A percentile compares a stretch with the other conserved stretches of the same genome.
Conservation (phyloP, 768 basidiomycete species). For the Collybiopsis confluens region DNA sequence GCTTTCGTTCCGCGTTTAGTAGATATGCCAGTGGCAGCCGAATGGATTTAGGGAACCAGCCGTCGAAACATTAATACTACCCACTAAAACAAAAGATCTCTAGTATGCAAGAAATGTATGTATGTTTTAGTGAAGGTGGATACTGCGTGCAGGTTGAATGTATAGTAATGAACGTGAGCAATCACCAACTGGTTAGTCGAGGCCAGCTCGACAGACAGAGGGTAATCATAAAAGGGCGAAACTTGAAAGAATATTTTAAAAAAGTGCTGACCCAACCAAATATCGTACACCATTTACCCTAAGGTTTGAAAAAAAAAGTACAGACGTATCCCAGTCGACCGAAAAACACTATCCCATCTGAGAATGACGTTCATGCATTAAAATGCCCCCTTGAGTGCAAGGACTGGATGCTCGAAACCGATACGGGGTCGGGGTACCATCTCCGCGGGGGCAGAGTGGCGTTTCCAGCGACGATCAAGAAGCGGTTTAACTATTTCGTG, state of each 20-base stretch:
- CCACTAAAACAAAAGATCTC: not conserved
- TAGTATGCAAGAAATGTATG: not conserved
- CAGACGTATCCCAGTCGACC: not conserved
- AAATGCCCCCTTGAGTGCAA: conserved; percentile 57
- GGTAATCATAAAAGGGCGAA: not conserved
- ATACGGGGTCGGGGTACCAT: conserved; percentile 42
- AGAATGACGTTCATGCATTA: conserved; percentile 36
- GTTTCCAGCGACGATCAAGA: conserved; percentile 39
- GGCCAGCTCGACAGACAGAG: conserved; percentile 4
- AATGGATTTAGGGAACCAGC: not conserved
- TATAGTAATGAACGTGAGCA: conserved; percentile 5
- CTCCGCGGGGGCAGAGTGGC: conserved; percentile 64
- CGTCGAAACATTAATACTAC: not conserved
- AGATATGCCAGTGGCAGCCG: not conserved
- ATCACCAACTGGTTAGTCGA: not conserved
- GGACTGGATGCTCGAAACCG: conserved; percentile 57
- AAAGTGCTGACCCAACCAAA: not conserved
- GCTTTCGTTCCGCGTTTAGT: not conserved
- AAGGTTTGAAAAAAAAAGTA: conserved; percentile 20
- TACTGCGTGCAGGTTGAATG: not conserved
- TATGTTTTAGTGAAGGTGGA: not conserved
- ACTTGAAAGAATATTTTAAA: not conserved
- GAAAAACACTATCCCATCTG: conserved; percentile 17
- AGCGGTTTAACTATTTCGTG: conserved; percentile 12
- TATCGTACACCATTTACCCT: conserved; percentile 8